A percentile compares a stretch with the other conserved stretches of the same genome.
These are phyloP conservation scores for Trichoderma polysporum DNA, from an alignment of 2,329 filamentous ascomycete genomes.

Conservation along the genomic window DNA sequence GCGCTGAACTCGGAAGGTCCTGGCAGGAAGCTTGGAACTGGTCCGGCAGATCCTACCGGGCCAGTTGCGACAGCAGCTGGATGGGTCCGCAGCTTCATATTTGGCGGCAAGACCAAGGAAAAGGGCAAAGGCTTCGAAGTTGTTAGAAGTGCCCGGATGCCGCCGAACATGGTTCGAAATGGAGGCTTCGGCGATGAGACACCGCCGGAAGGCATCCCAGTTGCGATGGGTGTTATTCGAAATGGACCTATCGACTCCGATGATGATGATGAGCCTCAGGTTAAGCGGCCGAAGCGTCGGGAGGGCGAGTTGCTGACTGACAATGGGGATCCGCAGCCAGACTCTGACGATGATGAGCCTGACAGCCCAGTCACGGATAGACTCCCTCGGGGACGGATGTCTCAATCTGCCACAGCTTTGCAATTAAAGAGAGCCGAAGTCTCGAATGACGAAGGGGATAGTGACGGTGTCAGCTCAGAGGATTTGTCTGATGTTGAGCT, in stretches of 20 bases:
- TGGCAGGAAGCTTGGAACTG: conserved; percentile 84
- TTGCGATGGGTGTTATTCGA: conserved; percentile 59
- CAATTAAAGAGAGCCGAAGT: conserved; percentile 13
- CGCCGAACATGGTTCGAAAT: conserved; percentile 62
- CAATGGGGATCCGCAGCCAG: conserved; percentile 44
- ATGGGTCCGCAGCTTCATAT: conserved; percentile 73
- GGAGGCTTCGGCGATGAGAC: conserved; percentile 61
- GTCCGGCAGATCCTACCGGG: conserved; percentile 90
- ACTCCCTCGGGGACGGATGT: conserved; percentile 24
- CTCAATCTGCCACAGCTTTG: conserved; percentile 15
- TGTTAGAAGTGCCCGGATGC: conserved; percentile 84
- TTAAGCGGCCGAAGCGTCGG: conserved; percentile 29
- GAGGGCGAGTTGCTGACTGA: conserved; percentile 45
- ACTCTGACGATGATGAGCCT: conserved; percentile 46
- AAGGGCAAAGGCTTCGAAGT: conserved; percentile 97
- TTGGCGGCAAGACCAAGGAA: conserved; percentile 86
- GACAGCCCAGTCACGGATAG: conserved; percentile 36
- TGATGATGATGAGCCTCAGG: conserved; percentile 50
- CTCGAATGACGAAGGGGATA: not conserved
- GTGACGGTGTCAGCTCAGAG: conserved; percentile 27
- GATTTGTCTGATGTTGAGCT: conserved; percentile 42
- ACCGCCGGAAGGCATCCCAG: conserved; percentile 64
- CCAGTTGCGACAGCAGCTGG: conserved; percentile 85
- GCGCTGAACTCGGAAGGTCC: conserved; percentile 79
- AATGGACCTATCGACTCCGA: conserved; percentile 65